These are phyloP conservation scores for Tagetes erecta DNA, from an alignment of 129 eudicot genomes.

Conservation along the genomic window DNA sequence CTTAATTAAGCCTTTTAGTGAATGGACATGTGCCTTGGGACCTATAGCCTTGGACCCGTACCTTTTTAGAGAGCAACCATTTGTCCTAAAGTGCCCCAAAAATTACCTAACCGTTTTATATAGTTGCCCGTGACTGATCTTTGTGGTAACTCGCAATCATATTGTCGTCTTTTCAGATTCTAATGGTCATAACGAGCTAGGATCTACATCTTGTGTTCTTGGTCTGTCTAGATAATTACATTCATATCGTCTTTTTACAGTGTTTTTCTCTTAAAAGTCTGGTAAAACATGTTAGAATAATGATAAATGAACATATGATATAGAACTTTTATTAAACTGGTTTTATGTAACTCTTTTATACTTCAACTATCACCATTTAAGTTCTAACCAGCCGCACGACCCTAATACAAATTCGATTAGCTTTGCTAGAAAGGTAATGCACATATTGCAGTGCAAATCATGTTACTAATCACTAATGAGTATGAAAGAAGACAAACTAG, in stretches of 20 bases:
- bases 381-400: background rate
- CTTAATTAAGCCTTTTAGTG: slow-evolving; percentile 28
- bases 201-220: background rate
- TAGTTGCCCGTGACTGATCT: background rate
- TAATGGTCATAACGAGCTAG: background rate
- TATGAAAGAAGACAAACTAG: slow-evolving; percentile 31
- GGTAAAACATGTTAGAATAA: background rate
- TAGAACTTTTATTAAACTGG: background rate
- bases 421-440: background rate
- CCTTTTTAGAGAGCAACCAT: background rate
- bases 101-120: background rate
- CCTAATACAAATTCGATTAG: background rate
- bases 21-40: slow-evolving; percentile 25
- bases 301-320: background rate
- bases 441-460: background rate
- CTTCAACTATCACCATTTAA: background rate
- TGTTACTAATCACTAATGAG: slow-evolving; percentile 8
- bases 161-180: background rate
- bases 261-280: background rate
- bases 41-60: background rate
- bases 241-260: background rate
- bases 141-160: background rate
- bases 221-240: background rate
- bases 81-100: background rate
- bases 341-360: background rate